Evolutionary conservation across 306 rosid genomes (phyloP).

Genomic region (Calophaca sinica): DNA sequence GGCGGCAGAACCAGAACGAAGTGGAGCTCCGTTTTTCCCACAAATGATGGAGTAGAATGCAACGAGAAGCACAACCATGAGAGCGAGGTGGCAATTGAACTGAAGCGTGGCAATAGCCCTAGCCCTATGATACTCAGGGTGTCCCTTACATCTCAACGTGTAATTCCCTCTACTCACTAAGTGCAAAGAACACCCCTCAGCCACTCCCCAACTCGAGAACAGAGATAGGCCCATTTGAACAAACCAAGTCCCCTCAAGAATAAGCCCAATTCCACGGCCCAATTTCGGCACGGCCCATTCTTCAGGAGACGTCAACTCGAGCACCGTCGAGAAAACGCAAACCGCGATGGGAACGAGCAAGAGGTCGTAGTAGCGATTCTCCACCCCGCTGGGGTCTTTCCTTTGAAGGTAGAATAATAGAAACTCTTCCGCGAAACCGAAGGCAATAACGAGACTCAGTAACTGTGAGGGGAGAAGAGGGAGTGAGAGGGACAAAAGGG

Average conservation of each 20-base stretch:
- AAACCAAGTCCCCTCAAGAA: slow-evolving; percentile 84
- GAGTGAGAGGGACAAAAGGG: slow-evolving; percentile 53
- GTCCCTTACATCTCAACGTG: slow-evolving; percentile 75
- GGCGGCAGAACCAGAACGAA: background rate
- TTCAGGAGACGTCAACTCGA: slow-evolving; percentile 60
- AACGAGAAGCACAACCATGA: slow-evolving; percentile 55
- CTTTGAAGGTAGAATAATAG: slow-evolving; percentile 76
- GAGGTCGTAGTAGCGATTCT: slow-evolving; percentile 80
- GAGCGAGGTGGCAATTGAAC: slow-evolving; percentile 92
- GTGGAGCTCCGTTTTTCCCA: slow-evolving; percentile 41
- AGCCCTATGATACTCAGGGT: slow-evolving; percentile 78
- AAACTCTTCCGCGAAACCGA: slow-evolving; percentile 80
- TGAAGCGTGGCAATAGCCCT: slow-evolving; percentile 95
- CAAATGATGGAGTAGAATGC: slow-evolving; percentile 53
- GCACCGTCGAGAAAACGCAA: slow-evolving; percentile 63
- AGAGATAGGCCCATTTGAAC: slow-evolving; percentile 80
- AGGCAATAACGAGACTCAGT: slow-evolving; percentile 53
- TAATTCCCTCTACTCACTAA: slow-evolving; percentile 75
- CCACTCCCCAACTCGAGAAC: slow-evolving; percentile 55
- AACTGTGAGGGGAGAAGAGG: slow-evolving; percentile 54
- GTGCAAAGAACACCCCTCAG: slow-evolving; percentile 72
- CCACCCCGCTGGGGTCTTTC: slow-evolving; percentile 73
- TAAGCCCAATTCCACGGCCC: slow-evolving; percentile 72
- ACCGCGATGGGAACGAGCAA: slow-evolving; percentile 67
- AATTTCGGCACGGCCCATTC: slow-evolving; percentile 55